Base-by-base conservation (phyloP, 2,329 filamentous ascomycete species). In the Aurifilum marmelostoma region DNA sequence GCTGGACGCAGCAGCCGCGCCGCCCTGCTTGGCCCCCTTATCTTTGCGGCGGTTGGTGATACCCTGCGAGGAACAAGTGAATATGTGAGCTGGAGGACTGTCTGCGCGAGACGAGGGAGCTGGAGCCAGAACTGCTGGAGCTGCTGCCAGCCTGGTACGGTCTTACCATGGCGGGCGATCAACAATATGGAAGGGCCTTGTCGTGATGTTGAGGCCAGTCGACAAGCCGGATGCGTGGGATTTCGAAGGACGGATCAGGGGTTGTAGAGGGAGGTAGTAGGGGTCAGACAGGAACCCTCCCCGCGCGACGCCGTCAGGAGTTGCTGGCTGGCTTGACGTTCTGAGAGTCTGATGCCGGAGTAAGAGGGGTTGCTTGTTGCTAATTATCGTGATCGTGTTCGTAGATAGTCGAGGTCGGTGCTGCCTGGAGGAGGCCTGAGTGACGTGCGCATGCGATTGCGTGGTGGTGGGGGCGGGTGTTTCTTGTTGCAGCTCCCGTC, bases 11-110 rank as follows among this genome's bases (percentile, higher is more conserved):
- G 77, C 80, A 69, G 80, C 81, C 70, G 80, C 77, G 70, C 80
- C 78, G 67, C 81, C 84, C 67, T 78, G 78, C 72, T 79, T 80
- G 67, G 79, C 79, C 70, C 80, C 78, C 74, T 84, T 84, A 72
- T 85, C 82, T 75, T 83, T 84, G 68, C 80, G 79, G 74, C 83
- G 79, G 77, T 81, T 80, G 75, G 83, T 84, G 76, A 85, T 84
- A 79, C 78, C 83, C 83, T 85, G 75, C 16, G 59, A 21, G 18
- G 37, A 39, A 47, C 18, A 47, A 47, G 43, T 1, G 24, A 24
- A 50, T 58, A 56, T 59, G 67, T 69, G 29, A 71, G 69, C 37
- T 47, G 63, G 39, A 14, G 58, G 64, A 32, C 12, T 59, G 21
- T 27, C 34, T n/a, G n/a, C 41, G 54, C 39, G 59, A 69, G 18